phyloP scores from a whole-genome alignment of 192 early-diverging fungal species.

The Podila horticola region DNA sequence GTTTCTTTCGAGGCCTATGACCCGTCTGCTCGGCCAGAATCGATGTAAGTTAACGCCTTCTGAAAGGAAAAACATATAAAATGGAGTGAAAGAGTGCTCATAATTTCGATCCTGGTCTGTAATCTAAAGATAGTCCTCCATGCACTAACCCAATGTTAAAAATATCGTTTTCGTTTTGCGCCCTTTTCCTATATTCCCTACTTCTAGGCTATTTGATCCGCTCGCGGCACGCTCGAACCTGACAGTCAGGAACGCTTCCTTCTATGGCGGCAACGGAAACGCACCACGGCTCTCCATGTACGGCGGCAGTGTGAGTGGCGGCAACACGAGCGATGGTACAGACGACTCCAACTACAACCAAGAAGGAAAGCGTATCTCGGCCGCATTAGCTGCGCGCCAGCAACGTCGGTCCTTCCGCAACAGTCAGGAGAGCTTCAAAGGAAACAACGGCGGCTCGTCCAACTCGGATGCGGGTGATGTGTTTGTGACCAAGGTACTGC shows the following conservation, averaged over 20 bases:
- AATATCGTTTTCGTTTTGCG: neutral
- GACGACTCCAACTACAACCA: conserved; percentile 12
- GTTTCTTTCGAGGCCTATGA: conserved; percentile 40
- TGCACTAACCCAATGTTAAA: neutral
- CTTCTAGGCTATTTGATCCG: conserved; percentile 20
- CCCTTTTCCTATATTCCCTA: neutral
- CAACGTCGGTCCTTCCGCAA: conserved; percentile 36
- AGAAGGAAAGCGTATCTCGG: conserved; percentile 18
- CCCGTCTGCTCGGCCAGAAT: conserved; percentile 24
- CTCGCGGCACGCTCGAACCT: conserved; percentile 16
- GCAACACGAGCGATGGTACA: conserved; percentile 35
- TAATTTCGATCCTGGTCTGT: neutral
- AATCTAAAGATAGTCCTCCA: neutral
- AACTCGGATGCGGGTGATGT: conserved; percentile 1
- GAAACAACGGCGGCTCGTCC: neutral
- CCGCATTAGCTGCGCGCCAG: conserved; percentile 30
- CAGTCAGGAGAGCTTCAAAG: conserved; percentile 29
- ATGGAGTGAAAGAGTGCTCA: neutral
- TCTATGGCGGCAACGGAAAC: conserved; percentile 16
- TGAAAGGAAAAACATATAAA: neutral
- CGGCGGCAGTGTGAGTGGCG: conserved; percentile 22
- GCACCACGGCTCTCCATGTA: conserved; percentile 21
- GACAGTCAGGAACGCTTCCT: conserved; percentile 42
- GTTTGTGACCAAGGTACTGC: conserved; percentile 33
- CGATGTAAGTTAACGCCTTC: conserved; percentile 13